Conservation (phyloP, 2,329 filamentous ascomycete genomes). For the Clonostachys byssicola region DNA sequence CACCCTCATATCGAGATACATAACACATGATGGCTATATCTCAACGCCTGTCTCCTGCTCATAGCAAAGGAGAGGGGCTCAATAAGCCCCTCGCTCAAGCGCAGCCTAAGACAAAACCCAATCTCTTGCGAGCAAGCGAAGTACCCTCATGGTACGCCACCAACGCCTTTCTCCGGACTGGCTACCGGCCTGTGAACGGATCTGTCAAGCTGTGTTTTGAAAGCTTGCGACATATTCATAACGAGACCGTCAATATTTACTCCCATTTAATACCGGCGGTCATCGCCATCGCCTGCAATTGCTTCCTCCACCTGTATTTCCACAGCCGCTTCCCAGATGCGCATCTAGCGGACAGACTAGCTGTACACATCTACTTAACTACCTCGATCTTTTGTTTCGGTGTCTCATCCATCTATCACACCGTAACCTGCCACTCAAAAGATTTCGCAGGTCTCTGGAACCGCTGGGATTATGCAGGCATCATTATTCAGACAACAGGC, state of each 20-base stretch:
- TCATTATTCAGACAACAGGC: slow-evolving; percentile 28
- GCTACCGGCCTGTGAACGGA: slow-evolving; percentile 34
- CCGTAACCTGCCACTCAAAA: slow-evolving; percentile 30
- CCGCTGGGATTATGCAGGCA: slow-evolving; percentile 28
- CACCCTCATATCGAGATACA: too few species aligned
- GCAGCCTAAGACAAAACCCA: too few species aligned
- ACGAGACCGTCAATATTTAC: slow-evolving; percentile 25
- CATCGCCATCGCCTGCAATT: slow-evolving; percentile 21
- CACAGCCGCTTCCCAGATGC: slow-evolving; percentile 21
- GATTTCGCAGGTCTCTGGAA: slow-evolving; percentile 28
- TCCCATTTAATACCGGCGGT: slow-evolving; percentile 35
- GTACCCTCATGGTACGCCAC: slow-evolving; percentile 35
- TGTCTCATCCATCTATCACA: slow-evolving; percentile 32
- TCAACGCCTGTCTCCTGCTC: too few species aligned
- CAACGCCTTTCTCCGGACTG: slow-evolving; percentile 31
- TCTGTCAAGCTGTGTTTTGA: slow-evolving; percentile 26
- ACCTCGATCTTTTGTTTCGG: slow-evolving; percentile 27
- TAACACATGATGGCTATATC: too few species aligned
- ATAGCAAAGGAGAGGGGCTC: too few species aligned
- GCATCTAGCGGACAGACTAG: slow-evolving; percentile 22
- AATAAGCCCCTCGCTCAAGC: too few species aligned
- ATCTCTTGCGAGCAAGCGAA: slow-evolving; percentile 1
- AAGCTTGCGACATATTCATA: slow-evolving; percentile 32
- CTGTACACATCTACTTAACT: slow-evolving; percentile 31
- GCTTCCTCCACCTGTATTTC: slow-evolving; percentile 13